These are phyloP conservation scores for Cyathus striatus DNA, from an alignment of 768 basidiomycete genomes.

Conservation along the genomic window DNA sequence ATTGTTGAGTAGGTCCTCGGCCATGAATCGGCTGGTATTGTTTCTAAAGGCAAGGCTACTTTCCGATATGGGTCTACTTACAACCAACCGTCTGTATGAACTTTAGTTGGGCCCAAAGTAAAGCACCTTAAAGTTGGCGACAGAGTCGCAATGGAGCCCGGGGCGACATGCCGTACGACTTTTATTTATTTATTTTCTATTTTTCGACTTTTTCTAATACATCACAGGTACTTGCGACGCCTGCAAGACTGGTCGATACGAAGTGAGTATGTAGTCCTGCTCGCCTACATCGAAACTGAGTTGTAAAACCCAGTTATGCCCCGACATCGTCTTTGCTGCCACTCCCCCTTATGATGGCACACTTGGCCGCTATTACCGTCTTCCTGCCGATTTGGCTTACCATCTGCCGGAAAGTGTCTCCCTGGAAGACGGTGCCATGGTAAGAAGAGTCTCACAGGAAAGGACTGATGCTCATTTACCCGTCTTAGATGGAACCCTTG, in stretches of 20 bases:
- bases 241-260: constrained; percentile 82
- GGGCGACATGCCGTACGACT: constrained; percentile 74
- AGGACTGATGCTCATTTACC: neutral
- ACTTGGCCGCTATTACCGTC: constrained; percentile 76
- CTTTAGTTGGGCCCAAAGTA: constrained; percentile 68
- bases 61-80: no score
- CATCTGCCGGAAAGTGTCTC: constrained; percentile 77
- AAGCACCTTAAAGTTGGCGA: constrained; percentile 77
- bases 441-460: constrained; percentile 19
- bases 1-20: constrained; percentile 94
- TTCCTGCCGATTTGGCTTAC: constrained; percentile 84
- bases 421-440: constrained; percentile 95
- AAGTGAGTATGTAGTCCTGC: constrained; percentile 38
- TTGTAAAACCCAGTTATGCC: constrained; percentile 59
- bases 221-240: constrained; percentile 56
- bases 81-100: no score
- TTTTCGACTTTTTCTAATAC: constrained; percentile 1
- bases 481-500: constrained; percentile 81
- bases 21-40: constrained; percentile 85
- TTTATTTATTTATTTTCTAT: constrained; percentile 3
- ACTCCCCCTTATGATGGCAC: constrained; percentile 95
- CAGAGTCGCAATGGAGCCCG: constrained; percentile 89
- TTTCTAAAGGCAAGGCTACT: constrained; percentile 71
- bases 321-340: constrained; percentile 83
- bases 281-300: neutral